A percentile compares a stretch with the other conserved stretches of the same genome.
Conservation (phyloP, 495 filamentous ascomycete species). For the Evernia prunastri region DNA sequence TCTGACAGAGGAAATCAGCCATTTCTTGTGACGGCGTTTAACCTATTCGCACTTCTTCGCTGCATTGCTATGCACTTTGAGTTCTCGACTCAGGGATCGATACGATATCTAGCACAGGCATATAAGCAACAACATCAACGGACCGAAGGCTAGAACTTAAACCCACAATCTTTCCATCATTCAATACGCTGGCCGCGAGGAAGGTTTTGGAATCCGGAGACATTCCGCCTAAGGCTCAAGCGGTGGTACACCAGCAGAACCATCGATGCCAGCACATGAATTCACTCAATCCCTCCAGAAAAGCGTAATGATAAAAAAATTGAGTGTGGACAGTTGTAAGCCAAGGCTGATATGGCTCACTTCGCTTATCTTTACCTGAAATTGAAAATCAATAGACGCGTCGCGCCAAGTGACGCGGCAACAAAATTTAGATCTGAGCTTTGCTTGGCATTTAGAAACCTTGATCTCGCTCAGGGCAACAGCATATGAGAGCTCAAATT, state of each 20-base stretch:
- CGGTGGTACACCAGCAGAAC: neutral
- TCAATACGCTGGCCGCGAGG: conserved; percentile 68
- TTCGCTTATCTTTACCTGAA: no score
- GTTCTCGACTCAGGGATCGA: conserved; percentile 66
- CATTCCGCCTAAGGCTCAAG: conserved; percentile 1
- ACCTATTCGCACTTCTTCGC: conserved; percentile 66
- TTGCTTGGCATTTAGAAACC: no score
- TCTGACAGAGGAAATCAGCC: conserved; percentile 31
- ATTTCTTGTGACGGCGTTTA: conserved; percentile 1
- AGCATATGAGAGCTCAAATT: neutral
- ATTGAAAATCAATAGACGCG: no score
- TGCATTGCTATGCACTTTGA: conserved; percentile 73
- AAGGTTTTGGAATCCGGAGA: conserved; percentile 56
- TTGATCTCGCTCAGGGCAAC: no score
- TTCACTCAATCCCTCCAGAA: neutral
- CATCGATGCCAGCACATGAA: neutral
- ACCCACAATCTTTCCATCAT: conserved; percentile 66
- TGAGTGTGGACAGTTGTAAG: neutral
- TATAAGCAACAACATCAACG: neutral
- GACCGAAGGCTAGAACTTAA: neutral
- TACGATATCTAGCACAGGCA: conserved; percentile 63
- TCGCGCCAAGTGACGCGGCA: no score
- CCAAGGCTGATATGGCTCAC: no score
- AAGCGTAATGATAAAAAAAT: neutral
- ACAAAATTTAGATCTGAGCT: no score